Percentiles rank a stretch among this genome's conserved stretches.
Conservation (phyloP, 805 yeast species). For the Brettanomyces bruxellensis region DNA sequence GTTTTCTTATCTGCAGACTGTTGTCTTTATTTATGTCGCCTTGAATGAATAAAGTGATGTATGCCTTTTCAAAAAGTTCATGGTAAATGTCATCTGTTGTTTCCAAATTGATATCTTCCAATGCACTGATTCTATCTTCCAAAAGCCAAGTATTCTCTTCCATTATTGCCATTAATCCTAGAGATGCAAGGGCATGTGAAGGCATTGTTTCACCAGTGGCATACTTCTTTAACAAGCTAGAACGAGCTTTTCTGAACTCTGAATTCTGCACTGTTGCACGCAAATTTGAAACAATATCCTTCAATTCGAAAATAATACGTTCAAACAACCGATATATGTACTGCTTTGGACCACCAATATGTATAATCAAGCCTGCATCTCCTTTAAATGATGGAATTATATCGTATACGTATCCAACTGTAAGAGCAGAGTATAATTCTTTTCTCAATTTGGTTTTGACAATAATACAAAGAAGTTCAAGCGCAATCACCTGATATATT, state of each 20-base stretch:
- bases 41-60: slow-evolving; percentile 36
- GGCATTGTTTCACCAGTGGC: slow-evolving; percentile 31
- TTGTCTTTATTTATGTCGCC: slow-evolving; percentile 32
- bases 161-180: slow-evolving; percentile 41
- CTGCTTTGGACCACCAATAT: slow-evolving; percentile 41
- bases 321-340: slow-evolving; percentile 29
- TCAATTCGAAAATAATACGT: slow-evolving; percentile 25
- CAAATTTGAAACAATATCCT: slow-evolving; percentile 10
- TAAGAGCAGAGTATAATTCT: slow-evolving; percentile 42
- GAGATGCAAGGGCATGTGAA: slow-evolving; percentile 39
- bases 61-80: slow-evolving; percentile 20
- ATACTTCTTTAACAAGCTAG: slow-evolving; percentile 38
- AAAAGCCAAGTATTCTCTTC: slow-evolving; percentile 50
- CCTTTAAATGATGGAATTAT: slow-evolving; percentile 46
- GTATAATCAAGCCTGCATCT: slow-evolving; percentile 42
- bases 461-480: slow-evolving; percentile 46
- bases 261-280: slow-evolving; percentile 17
- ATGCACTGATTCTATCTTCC: slow-evolving; percentile 44
- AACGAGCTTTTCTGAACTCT: slow-evolving; percentile 38
- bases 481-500: slow-evolving; percentile 33
- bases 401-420: slow-evolving; percentile 50
- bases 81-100: slow-evolving; percentile 24
- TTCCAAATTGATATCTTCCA: slow-evolving; percentile 38
- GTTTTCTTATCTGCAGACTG: background rate
- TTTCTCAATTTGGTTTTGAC: slow-evolving; percentile 32